Evolutionary conservation across 2,329 filamentous ascomycete species (phyloP), one percentile per base, ranked within the genome.

Genomic region (Talaromyces pinophilus): DNA sequence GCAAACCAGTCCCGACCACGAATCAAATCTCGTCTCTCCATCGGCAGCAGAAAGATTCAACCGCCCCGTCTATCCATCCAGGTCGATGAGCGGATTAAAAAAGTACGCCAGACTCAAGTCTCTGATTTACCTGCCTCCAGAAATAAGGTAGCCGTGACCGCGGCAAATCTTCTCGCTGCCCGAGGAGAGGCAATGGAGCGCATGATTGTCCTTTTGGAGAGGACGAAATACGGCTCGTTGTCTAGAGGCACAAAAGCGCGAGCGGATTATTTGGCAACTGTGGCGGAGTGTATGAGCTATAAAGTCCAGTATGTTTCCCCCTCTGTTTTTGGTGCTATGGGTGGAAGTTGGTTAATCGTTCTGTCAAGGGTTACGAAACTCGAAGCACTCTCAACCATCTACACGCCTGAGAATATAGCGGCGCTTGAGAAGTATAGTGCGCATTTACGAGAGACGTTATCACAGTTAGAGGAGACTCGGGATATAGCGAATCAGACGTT

Each of bases 171-270:
- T 11, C 67, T 80, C 42, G 72, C 73, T 5, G 68, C 69, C 22
- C 75, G 75, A 19, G 72, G 76, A 6, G 71, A 69, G 48, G 69
- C 79, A 13, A 69, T 80, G 40, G 78, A 80, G 70, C 73, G 74
- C 19, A 76, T 72, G 48, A 71, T 80, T 48, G 71, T 77, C n/a
- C 70, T 80, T n/a, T 69, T 82, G 44, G 78, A 80, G 66, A 72
- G 78, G 59, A 76, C 71, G 28, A 79, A 80, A 64, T 76, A 80
- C 67, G 79, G 79, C 22, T 74, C 72, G 19, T 60, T 78, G 50
- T 72, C 74, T 54, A 71, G 77, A 63, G 77, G 72, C 62, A 76
- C 72, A 25, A 79, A 73, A 67, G 77, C 77, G 3, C 76, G 76
- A 66, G 78, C 77, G 15, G 79, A 80, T 59, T 75, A 80, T 71